phyloP scores from a whole-genome alignment of 23 red algal genomes.

The Gracilaria gracilis region DNA sequence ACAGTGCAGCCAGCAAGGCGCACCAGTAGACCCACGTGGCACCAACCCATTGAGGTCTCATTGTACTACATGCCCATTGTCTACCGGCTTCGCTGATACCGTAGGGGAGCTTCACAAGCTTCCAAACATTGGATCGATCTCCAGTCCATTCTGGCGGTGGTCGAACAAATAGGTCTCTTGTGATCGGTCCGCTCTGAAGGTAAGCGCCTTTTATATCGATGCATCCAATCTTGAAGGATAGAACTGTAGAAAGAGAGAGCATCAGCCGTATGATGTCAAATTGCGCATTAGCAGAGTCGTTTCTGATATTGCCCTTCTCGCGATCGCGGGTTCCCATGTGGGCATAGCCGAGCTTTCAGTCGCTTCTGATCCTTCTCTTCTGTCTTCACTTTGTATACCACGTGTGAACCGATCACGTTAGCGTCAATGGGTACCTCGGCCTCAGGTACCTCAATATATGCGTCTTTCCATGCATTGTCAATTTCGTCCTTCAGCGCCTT shows the following conservation, averaged over 20 bases:
- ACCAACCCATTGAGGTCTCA: no score
- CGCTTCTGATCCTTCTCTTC: constrained; percentile 53
- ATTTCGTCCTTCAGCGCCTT: no score
- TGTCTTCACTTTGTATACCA: constrained; percentile 55
- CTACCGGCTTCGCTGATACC: constrained; percentile 33
- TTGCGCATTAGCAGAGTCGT: constrained; percentile 23
- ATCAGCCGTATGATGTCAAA: constrained; percentile 22
- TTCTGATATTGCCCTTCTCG: constrained; percentile 27
- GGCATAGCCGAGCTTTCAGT: constrained; percentile 54
- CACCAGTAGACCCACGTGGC: no score
- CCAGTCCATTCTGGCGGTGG: constrained; percentile 41
- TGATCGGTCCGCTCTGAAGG: constrained; percentile 31
- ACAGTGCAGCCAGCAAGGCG: no score
- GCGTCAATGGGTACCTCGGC: no score
- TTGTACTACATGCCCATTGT: no score
- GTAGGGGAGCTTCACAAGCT: constrained; percentile 43
- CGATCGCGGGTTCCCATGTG: no score
- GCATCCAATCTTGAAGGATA: constrained; percentile 1
- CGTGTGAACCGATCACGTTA: constrained; percentile 21
- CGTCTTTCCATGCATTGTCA: no score
- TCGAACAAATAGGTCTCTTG: no score
- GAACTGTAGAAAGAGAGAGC: neutral
- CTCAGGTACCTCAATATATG: no score
- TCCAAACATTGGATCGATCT: constrained; percentile 1
- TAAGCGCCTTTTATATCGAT: constrained; percentile 37